Percentiles rank a stretch among this genome's conserved stretches.
phyloP scores from a whole-genome alignment of 306 rosid species.

The Malus domestica region ASM211411v1 NC_041797.1:11544501-11545000 shows the following conservation, averaged over 20 bases:
- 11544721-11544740: slow-evolving; percentile 13
- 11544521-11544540: slow-evolving; percentile 53
- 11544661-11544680: not conserved
- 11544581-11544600: slow-evolving; percentile 44
- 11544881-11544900: too few species aligned
- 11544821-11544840: slow-evolving; percentile 28
- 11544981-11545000: not conserved
- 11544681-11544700: not conserved
- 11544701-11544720: slow-evolving; percentile 11
- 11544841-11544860: slow-evolving; percentile 5
- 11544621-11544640: slow-evolving; percentile 7
- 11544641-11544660: slow-evolving; percentile 8
- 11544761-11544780: slow-evolving; percentile 8
- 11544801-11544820: slow-evolving; percentile 3
- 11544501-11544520: slow-evolving; percentile 60
- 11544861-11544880: not conserved
- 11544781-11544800: slow-evolving; percentile 1
- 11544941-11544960: too few species aligned
- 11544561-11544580: slow-evolving; percentile 49
- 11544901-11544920: too few species aligned
- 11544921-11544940: too few species aligned
- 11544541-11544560: slow-evolving; percentile 63
- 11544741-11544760: slow-evolving; percentile 15
- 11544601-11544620: slow-evolving; percentile 37
- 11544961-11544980: too few species aligned